Base-by-base conservation (phyloP, 2,329 filamentous ascomycete species). In the Aureobasidium sp. region DNA sequence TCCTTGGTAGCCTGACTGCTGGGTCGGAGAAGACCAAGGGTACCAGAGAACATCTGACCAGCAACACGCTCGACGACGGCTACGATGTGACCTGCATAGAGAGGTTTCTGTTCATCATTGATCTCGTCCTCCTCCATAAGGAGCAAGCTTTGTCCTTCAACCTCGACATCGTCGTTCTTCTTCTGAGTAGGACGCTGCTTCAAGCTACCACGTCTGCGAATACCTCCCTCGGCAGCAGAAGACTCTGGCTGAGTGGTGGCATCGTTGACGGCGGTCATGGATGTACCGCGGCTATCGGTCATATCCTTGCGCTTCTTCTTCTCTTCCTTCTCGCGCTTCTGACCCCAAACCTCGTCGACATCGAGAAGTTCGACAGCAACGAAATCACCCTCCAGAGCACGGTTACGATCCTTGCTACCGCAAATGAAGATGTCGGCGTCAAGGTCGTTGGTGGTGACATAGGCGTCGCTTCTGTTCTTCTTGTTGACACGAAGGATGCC, bases 241-340 rank as follows among this genome's bases (percentile, higher is more conserved):
- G 67, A 69, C 72, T 79, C 67, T 66, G 74, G 72, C 74, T 82
- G 68, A 19, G 74, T 76, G 17, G 74, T 77, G 19, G 74, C 74
- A 58, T 83, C 79, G 63, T 80, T 83, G 57, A 83, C 83, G 39
- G 66, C 64, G 59, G 85, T 86, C 63, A 83, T 88, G 59, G 81
- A 86, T 58, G 86, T 86, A 60, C 85, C 85, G 59, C 91, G 84
- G 55, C 88, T 90, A 67, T 97, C 93, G 29, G 90, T 94, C 56
- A 96, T 95, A 66, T 98, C 93, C 78, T 98, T 98, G 70, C 93
- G 88, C 77, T 97, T 98, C 82, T 98, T 98, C 80, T 98, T 98
- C 70, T 98, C 93, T 73, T 98, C 93, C 70, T 98, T 98, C 71
- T 98, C 93, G 54, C 90, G 88, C 79, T 98, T 98, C 76, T 98